Conservation (phyloP, 2,329 filamentous ascomycete genomes). For the Hortaea werneckii region DNA sequence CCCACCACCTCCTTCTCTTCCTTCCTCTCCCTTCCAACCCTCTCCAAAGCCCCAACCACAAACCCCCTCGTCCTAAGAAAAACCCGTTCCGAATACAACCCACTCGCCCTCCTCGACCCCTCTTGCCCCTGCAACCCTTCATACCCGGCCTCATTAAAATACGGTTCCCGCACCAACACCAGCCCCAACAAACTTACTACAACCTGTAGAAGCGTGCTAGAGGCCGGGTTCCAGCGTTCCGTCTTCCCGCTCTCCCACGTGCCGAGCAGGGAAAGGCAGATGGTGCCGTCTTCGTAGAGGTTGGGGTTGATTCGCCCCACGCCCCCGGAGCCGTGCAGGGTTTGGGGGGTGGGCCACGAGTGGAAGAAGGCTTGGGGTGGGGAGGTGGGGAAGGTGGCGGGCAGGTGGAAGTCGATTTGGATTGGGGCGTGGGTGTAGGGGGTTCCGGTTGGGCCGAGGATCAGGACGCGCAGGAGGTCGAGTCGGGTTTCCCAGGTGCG, state of each 20-base stretch:
- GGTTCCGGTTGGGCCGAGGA: slow-evolving; percentile 49
- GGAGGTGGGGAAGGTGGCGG: slow-evolving; percentile 38
- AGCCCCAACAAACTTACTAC: slow-evolving; percentile 20
- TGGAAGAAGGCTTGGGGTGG: slow-evolving; percentile 50
- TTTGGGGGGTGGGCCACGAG: slow-evolving; percentile 36
- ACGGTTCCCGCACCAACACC: slow-evolving; percentile 46
- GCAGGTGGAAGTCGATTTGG: slow-evolving; percentile 48
- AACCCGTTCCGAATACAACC: slow-evolving; percentile 21
- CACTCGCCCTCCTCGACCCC: slow-evolving; percentile 16
- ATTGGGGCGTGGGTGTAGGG: slow-evolving; percentile 53
- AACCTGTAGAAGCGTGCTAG: slow-evolving; percentile 46
- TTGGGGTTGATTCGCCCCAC: slow-evolving; percentile 45
- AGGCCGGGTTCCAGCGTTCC: slow-evolving; percentile 43
- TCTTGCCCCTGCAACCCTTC: slow-evolving; percentile 34
- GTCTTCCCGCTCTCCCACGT: slow-evolving; percentile 48
- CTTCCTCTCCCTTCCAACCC: slow-evolving; percentile 23
- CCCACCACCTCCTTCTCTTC: slow-evolving; percentile 5
- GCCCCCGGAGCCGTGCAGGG: slow-evolving; percentile 14
- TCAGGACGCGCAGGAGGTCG: slow-evolving; percentile 48
- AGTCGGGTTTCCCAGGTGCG: slow-evolving; percentile 50
- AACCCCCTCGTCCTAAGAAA: slow-evolving; percentile 16
- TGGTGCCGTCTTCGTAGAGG: slow-evolving; percentile 52
- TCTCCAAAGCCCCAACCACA: slow-evolving; percentile 27
- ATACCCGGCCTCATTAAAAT: slow-evolving; percentile 56
- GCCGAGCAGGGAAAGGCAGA: slow-evolving; percentile 48